phyloP scores from a whole-genome alignment of 78 protist species.

The Carpediemonas membranifera region DNA sequence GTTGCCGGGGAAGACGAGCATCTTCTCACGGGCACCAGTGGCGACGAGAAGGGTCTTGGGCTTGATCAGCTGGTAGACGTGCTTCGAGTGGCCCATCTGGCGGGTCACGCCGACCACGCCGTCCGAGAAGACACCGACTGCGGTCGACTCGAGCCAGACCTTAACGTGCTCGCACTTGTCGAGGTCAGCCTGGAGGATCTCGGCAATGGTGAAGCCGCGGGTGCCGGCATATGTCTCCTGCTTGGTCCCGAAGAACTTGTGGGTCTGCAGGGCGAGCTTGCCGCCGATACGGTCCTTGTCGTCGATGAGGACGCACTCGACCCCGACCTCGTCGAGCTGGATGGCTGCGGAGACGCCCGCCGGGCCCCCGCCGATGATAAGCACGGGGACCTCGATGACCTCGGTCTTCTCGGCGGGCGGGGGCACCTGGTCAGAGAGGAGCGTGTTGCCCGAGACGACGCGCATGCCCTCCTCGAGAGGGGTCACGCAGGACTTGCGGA shows the following conservation, averaged over 20 bases:
- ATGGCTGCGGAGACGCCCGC: neutral
- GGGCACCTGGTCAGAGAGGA: neutral
- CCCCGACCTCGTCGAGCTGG: too few relatives aligned
- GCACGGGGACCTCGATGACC: neutral
- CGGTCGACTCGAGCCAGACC: neutral
- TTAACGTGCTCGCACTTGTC: neutral
- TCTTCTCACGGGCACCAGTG: slow-evolving; percentile 10
- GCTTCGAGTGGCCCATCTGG: too few relatives aligned
- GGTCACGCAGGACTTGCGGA: neutral
- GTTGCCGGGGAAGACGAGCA: slow-evolving; percentile 5
- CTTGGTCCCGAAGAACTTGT: neutral
- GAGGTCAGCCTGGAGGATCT: neutral
- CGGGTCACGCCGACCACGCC: neutral
- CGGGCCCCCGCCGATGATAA: slow-evolving; percentile 15
- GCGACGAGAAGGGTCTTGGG: slow-evolving; percentile 11
- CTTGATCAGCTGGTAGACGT: neutral
- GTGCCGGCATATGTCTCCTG: slow-evolving; percentile 9
- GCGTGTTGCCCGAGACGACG: neutral
- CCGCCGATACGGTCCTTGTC: slow-evolving; percentile 17
- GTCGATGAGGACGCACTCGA: neutral
- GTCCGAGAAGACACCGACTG: slow-evolving; percentile 1
- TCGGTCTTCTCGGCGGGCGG: neutral
- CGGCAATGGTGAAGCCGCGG: neutral
- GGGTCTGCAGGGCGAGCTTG: slow-evolving; percentile 13
- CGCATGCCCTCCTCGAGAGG: neutral